Evolutionary conservation across 1,139 yeast genomes (phyloP).

Genomic region (Blastobotrys aristatus): DNA sequence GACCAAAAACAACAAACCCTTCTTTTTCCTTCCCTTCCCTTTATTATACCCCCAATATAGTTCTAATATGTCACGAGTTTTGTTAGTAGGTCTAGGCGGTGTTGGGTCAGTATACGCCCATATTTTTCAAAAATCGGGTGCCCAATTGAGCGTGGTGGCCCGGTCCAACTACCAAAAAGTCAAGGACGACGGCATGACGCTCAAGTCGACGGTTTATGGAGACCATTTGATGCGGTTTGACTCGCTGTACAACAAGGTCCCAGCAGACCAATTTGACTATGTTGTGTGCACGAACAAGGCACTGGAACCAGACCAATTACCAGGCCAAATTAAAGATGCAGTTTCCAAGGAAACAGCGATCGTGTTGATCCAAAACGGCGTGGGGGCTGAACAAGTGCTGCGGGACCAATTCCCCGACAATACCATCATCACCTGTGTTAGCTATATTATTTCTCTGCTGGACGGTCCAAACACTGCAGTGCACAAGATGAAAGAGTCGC

Average conservation of each 20-base stretch:
- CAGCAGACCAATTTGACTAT: conserved; percentile 49
- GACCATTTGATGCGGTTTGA: conserved; percentile 34
- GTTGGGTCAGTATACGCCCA: conserved; percentile 23
- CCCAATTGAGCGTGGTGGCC: conserved; percentile 48
- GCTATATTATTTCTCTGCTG: conserved; percentile 53
- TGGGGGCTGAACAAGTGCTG: conserved; percentile 56
- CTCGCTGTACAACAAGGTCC: conserved; percentile 25
- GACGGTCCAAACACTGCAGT: conserved; percentile 40
- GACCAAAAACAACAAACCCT: no score
- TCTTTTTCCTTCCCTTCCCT: no score
- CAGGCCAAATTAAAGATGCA: conserved; percentile 49
- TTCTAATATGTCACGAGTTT: background rate
- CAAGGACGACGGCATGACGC: conserved; percentile 41
- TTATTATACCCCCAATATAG: conserved; percentile 10
- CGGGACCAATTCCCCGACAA: conserved; percentile 49
- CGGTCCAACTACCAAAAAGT: conserved; percentile 55
- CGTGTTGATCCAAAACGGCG: conserved; percentile 60
- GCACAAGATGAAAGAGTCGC: conserved; percentile 42
- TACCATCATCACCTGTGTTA: conserved; percentile 54
- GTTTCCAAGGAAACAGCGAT: conserved; percentile 48
- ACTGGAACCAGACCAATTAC: conserved; percentile 51
- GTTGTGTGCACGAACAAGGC: conserved; percentile 61
- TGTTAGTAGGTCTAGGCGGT: conserved; percentile 10
- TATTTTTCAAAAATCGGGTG: conserved; percentile 18
- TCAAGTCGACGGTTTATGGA: conserved; percentile 43